Evolutionary conservation across 768 basidiomycete species (phyloP).

Genomic region (Rhizopogon vulgaris): DNA sequence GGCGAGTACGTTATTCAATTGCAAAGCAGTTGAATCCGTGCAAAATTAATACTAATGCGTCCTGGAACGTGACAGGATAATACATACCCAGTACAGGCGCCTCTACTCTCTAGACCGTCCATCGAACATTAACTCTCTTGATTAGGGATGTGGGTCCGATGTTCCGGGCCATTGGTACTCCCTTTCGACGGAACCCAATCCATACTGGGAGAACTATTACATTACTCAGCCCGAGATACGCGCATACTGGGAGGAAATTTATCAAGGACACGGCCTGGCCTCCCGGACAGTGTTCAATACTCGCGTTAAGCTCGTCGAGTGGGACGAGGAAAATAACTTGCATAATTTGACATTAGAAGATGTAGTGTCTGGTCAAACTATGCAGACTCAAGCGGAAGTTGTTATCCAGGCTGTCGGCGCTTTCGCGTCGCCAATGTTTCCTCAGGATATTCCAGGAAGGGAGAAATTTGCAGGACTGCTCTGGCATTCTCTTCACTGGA

Average conservation of each 20-base stretch:
- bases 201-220: conserved; percentile 43
- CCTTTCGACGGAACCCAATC: conserved; percentile 49
- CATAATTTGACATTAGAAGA: conserved; percentile 38
- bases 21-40: conserved; percentile 8
- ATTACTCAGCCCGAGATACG: conserved; percentile 44
- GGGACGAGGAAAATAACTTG: conserved; percentile 37
- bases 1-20: conserved; percentile 41
- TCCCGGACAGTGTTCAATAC: conserved; percentile 37
- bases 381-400: conserved; percentile 34
- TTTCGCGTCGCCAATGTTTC: conserved; percentile 41
- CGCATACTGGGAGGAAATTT: conserved; percentile 44
- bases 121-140: background rate
- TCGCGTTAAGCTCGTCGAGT: conserved; percentile 34
- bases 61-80: conserved; percentile 34
- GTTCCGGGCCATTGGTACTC: conserved; percentile 50
- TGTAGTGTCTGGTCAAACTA: conserved; percentile 29
- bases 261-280: conserved; percentile 36
- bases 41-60: background rate
- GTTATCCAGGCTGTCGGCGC: conserved; percentile 47
- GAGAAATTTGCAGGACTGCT: conserved; percentile 42
- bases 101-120: background rate
- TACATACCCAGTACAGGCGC: conserved; percentile 41
- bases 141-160: conserved; percentile 47
- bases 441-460: conserved; percentile 36
- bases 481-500: conserved; percentile 56